Evolutionary conservation across 352 stramenopile species (phyloP).

Genomic region (Pythium graminicola): DNA sequence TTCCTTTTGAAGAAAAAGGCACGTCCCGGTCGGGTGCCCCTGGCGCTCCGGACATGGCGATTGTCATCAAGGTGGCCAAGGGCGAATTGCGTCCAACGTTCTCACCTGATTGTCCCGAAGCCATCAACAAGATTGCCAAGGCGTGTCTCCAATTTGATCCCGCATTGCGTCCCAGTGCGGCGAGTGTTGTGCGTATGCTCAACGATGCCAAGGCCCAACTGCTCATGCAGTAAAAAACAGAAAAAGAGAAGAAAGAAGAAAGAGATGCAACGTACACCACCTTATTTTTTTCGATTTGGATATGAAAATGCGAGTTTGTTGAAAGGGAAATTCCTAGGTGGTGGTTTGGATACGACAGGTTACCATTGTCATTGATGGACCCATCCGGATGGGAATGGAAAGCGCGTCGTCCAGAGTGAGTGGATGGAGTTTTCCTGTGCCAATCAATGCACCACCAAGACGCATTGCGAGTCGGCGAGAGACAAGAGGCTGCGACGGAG

Average conservation of each 20-base stretch:
- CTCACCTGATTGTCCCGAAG: slow-evolving; percentile 27
- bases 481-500: no score
- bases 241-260: not conserved
- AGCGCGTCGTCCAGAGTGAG: no score
- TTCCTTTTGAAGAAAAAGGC: slow-evolving; percentile 83
- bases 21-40: slow-evolving; percentile 31
- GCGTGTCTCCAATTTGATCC: slow-evolving; percentile 83
- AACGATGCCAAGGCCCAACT: slow-evolving; percentile 59
- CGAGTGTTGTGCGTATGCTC: slow-evolving; percentile 72
- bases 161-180: slow-evolving; percentile 63
- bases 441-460: no score
- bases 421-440: no score
- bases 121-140: slow-evolving; percentile 55
- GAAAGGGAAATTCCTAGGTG: no score
- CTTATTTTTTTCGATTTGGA: no score
- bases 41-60: slow-evolving; percentile 63
- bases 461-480: no score
- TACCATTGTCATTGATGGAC: no score
- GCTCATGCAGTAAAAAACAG: slow-evolving; percentile 24
- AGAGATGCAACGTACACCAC: not conserved
- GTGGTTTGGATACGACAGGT: no score
- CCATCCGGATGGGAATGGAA: no score
- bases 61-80: slow-evolving; percentile 77
- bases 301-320: no score
- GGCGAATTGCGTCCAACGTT: slow-evolving; percentile 76